Evolutionary conservation across 202 grass and related monocot species (phyloP), one percentile per base, ranked within the genome.

Genomic region (Brachypodium distachyon): DNA sequence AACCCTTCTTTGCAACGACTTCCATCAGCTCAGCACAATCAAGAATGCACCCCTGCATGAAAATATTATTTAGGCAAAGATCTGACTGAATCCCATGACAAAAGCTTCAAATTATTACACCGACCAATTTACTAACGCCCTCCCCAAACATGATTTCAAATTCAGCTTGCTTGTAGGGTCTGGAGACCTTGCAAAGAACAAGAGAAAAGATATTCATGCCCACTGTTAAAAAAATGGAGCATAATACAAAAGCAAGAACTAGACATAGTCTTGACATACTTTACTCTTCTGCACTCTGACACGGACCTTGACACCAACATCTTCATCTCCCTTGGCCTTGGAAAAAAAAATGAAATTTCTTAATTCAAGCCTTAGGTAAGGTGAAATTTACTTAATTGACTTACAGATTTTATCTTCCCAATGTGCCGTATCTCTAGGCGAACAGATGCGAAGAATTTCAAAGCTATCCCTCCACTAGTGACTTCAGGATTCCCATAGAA

Each of bases 401-500:
- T 94, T 81, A 98, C 95, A 79, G 95, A 98, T 86, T 95, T 98
- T 82, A 98, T 95, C 85, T 95, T 98, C 48, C 95, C 95, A 69
- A 88, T 95, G 76, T 22, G 28, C n/a, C 96, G 96, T 79, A 98
- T 98, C 87, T 98, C 96, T 14, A 98, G 87, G 29, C 96, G 96
- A 88, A 98, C 91, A 43, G 96, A 98, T 50, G 96, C 96, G 43
- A 98, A 98, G 70, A 98, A 98, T 59, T 98, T 98, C 61, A 95
- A 95, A 69, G 96, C 96, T 85, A 95, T 90, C 51, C 96, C 96
- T 83, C 96, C 96, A 81, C 89, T 98, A 61, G 96, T 98, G 67
- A 98, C 91, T 92, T 98, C 96, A 88, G 96, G 96, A 81, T 98
- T 98, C 40, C 96, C 96, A 73, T 98, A 98, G 70, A 98, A 98